These are phyloP conservation scores for Boletellus deceptivus DNA, from an alignment of 1,284 basidiomycete species.

Conservation along the genomic window DNA sequence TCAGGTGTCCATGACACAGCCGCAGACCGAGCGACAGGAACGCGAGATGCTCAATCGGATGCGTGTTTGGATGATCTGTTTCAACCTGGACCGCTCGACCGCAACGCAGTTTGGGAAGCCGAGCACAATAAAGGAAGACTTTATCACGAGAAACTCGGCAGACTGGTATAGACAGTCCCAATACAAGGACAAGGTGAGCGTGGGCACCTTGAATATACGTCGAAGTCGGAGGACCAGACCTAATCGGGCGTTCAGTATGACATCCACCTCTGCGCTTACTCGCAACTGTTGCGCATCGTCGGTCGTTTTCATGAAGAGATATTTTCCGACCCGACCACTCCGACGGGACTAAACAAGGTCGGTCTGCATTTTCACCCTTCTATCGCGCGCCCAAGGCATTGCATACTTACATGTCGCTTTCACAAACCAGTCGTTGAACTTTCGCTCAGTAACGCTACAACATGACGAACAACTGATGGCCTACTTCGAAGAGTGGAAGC, in stretches of 20 bases:
- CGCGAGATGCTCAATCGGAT: conserved; percentile 80
- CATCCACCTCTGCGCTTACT: conserved; percentile 72
- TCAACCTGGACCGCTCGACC: conserved; percentile 79
- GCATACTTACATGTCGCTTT: conserved; percentile 1
- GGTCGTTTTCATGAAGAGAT: conserved; percentile 73
- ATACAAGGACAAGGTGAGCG: conserved; percentile 55
- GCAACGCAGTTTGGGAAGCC: conserved; percentile 88
- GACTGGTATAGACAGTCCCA: conserved; percentile 75
- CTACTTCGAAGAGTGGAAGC: conserved; percentile 65
- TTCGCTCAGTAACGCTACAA: conserved; percentile 56
- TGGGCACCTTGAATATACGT: too few relatives aligned
- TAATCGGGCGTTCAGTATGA: conserved; percentile 50
- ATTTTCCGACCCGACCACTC: conserved; percentile 68
- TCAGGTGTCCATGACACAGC: conserved; percentile 57
- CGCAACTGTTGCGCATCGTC: conserved; percentile 65
- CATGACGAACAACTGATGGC: conserved; percentile 57
- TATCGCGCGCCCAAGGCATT: neutral
- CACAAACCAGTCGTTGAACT: conserved; percentile 54
- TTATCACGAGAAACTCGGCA: conserved; percentile 67
- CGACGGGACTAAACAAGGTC: conserved; percentile 71
- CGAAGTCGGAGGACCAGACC: neutral
- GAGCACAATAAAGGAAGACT: conserved; percentile 82
- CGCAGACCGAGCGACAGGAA: conserved; percentile 64
- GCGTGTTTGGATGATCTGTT: conserved; percentile 85
- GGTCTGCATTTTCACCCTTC: neutral